Conservation (phyloP, 73 alveolate species). For the Tetrahymena borealis region DNA sequence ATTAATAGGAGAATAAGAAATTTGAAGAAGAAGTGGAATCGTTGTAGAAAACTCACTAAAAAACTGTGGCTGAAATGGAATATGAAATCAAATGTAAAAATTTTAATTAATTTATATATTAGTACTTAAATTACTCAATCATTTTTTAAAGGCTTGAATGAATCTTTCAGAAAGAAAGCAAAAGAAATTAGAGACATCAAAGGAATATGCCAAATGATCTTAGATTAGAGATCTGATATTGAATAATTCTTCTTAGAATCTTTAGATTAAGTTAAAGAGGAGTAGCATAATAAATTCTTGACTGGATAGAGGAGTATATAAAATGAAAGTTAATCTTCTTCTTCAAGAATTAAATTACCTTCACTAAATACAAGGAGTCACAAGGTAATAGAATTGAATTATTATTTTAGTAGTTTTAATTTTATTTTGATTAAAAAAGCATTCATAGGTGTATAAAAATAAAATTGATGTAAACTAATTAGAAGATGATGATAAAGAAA, state of each 20-base stretch:
- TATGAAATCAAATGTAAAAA: slow-evolving; percentile 16
- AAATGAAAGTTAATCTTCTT: slow-evolving; percentile 4
- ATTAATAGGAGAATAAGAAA: slow-evolving; percentile 23
- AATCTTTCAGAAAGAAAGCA: slow-evolving; percentile 51
- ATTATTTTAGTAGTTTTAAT: not conserved
- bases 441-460: slow-evolving; percentile 52
- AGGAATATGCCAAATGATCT: slow-evolving; percentile 74
- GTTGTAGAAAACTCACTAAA: slow-evolving; percentile 11
- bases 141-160: slow-evolving; percentile 9
- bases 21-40: slow-evolving; percentile 25
- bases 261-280: slow-evolving; percentile 76
- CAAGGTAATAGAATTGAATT: not conserved
- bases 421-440: slow-evolving; percentile 12
- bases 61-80: slow-evolving; percentile 9
- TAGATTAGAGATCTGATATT: slow-evolving; percentile 80
- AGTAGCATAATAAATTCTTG: slow-evolving; percentile 50
- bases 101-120: not conserved
- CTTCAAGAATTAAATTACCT: slow-evolving; percentile 11
- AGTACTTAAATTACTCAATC: not conserved
- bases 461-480: slow-evolving; percentile 67
- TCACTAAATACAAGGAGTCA: slow-evolving; percentile 11
- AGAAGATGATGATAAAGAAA: slow-evolving; percentile 81
- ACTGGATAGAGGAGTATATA: slow-evolving; percentile 50
- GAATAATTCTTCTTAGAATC: slow-evolving; percentile 81
- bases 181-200: slow-evolving; percentile 65